Percentiles rank a stretch among this genome's conserved stretches.
Evolutionary conservation across 306 rosid genomes (phyloP).

Genomic region (Trifolium repens): DNA sequence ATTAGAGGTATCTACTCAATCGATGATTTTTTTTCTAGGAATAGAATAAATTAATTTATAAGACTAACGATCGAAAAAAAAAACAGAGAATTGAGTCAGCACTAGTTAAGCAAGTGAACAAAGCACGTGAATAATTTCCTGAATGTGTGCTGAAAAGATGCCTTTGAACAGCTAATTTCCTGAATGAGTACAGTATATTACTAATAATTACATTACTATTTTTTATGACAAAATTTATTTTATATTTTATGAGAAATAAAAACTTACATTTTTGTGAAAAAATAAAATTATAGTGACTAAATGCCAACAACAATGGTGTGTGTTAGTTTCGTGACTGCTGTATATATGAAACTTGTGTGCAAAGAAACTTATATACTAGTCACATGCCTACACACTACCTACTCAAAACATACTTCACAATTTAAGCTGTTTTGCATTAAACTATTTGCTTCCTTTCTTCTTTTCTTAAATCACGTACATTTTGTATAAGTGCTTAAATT

Average conservation of each 20-base stretch:
- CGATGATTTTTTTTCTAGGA: too few species aligned
- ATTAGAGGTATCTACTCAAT: too few species aligned
- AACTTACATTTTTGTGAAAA: neutral
- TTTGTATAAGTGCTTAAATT: too few species aligned
- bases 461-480: too few species aligned
- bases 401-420: conserved; percentile 19
- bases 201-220: conserved; percentile 18
- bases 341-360: conserved; percentile 43
- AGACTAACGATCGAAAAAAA: too few species aligned
- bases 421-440: conserved; percentile 36
- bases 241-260: neutral
- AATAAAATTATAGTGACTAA: neutral
- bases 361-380: conserved; percentile 46
- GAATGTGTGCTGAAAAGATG: conserved; percentile 52
- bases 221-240: neutral
- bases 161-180: conserved; percentile 23
- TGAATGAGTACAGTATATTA: too few species aligned
- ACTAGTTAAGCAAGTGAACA: conserved; percentile 29
- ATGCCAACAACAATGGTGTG: conserved; percentile 36
- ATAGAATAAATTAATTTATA: too few species aligned
- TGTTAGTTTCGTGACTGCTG: conserved; percentile 36
- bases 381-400: conserved; percentile 24
- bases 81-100: neutral
- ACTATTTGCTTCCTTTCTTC: neutral
- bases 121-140: conserved; percentile 50